phyloP scores from a whole-genome alignment of 345 rosid genomes.

The Camelina neglecta region DNA sequence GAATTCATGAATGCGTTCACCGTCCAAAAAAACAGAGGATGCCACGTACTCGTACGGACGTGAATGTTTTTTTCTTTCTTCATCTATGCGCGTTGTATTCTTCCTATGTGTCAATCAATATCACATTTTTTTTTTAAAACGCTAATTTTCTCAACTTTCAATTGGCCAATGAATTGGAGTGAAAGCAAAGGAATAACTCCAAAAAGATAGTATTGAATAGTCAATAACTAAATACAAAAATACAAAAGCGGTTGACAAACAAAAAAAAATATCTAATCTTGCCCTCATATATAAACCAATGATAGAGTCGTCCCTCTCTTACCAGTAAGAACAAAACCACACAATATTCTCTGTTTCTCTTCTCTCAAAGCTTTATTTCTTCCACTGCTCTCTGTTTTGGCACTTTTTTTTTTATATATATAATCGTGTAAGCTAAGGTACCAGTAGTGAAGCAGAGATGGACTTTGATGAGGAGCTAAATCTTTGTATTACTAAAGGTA shows the following conservation, averaged over 20 bases:
- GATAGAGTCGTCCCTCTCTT: slow-evolving; percentile 9
- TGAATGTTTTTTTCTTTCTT: slow-evolving; percentile 6
- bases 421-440: background rate
- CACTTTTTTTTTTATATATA: too few species aligned
- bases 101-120: slow-evolving; percentile 23
- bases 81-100: slow-evolving; percentile 33
- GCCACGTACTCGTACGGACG: slow-evolving; percentile 47
- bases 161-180: slow-evolving; percentile 38
- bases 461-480: slow-evolving; percentile 46
- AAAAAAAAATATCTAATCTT: slow-evolving; percentile 11
- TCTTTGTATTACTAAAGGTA: slow-evolving; percentile 49
- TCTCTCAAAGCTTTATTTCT: background rate
- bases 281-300: slow-evolving; percentile 33
- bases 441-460: slow-evolving; percentile 23
- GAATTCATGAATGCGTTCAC: slow-evolving; percentile 30
- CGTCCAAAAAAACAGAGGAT: slow-evolving; percentile 40
- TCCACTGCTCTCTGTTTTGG: slow-evolving; percentile 6
- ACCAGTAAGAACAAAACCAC: background rate
- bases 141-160: background rate
- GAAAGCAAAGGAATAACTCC: slow-evolving; percentile 39
- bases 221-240: slow-evolving; percentile 2
- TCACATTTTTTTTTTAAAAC: background rate
- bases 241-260: slow-evolving; percentile 15
- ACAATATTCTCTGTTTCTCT: slow-evolving; percentile 10
- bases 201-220: slow-evolving; percentile 33